A percentile compares a stretch with the other conserved stretches of the same genome.
Conservation (phyloP, 805 yeast species). For the Cyberlindnera mrakii region DNA sequence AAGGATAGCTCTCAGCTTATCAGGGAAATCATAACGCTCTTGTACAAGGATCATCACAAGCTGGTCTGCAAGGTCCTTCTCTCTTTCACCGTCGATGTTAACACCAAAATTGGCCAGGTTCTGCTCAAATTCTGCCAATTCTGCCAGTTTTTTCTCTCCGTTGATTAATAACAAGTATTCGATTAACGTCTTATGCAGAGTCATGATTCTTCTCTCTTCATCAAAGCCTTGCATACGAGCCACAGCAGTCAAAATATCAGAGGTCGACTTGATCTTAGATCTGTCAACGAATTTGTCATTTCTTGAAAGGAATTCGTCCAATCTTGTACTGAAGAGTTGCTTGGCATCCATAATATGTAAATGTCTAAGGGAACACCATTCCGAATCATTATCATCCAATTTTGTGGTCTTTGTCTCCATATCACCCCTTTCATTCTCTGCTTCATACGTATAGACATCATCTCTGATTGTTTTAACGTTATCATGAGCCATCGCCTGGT, state of each 20-base stretch:
- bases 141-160: constrained; percentile 54
- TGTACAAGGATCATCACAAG: constrained; percentile 50
- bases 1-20: constrained; percentile 69
- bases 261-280: constrained; percentile 53
- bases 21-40: constrained; percentile 46
- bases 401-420: constrained; percentile 39
- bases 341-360: constrained; percentile 71
- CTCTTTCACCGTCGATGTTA: constrained; percentile 59
- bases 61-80: constrained; percentile 53
- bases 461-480: constrained; percentile 35
- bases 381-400: constrained; percentile 56
- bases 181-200: constrained; percentile 53
- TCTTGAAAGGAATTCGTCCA: constrained; percentile 60
- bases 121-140: constrained; percentile 82
- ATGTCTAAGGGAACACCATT: constrained; percentile 69
- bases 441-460: constrained; percentile 44
- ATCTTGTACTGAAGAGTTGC: constrained; percentile 49
- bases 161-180: constrained; percentile 61
- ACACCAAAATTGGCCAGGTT: constrained; percentile 68
- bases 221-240: constrained; percentile 65
- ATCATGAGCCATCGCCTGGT: constrained; percentile 90
- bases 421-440: constrained; percentile 48
- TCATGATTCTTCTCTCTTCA: constrained; percentile 55
- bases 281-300: constrained; percentile 74
- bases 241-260: constrained; percentile 70